Percentiles rank a stretch among this genome's conserved stretches.
Evolutionary conservation across 2,329 filamentous ascomycete species (phyloP).

Genomic region (Fusarium longipes): DNA sequence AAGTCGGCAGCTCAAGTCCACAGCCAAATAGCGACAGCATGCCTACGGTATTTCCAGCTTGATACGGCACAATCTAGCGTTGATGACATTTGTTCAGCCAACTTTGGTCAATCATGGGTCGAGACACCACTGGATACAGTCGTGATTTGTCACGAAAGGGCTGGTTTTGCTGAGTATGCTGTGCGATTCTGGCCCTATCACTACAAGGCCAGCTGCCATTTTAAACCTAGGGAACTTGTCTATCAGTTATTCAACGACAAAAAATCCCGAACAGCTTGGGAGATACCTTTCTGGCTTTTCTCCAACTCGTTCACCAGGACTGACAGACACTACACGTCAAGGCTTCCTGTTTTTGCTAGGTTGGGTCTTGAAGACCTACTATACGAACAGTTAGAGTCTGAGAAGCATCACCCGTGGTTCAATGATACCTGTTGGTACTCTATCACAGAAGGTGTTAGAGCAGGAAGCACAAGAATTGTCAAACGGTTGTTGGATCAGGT

Average conservation of each 20-base stretch:
- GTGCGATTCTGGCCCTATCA: neutral
- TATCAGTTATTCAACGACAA: neutral
- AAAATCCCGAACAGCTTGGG: neutral
- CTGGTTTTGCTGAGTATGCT: neutral
- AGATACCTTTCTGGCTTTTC: neutral
- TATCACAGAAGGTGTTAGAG: neutral
- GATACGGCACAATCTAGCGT: too few relatives aligned
- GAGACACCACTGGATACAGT: neutral
- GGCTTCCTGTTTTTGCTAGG: neutral
- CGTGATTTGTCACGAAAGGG: neutral
- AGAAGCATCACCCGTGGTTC: neutral
- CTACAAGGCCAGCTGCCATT: neutral
- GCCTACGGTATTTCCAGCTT: neutral
- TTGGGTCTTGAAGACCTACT: neutral
- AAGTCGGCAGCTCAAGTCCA: neutral
- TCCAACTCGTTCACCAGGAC: constrained; percentile 1
- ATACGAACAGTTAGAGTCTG: neutral
- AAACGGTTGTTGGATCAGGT: neutral
- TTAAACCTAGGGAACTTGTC: neutral
- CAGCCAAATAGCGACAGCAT: neutral
- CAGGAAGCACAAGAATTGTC: neutral
- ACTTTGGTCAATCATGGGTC: neutral
- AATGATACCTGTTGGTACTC: neutral
- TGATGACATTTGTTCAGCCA: too few relatives aligned
- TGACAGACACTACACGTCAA: neutral